Conservation (phyloP, 2,329 filamentous ascomycete species). For the Fusarium beomiforme region DNA sequence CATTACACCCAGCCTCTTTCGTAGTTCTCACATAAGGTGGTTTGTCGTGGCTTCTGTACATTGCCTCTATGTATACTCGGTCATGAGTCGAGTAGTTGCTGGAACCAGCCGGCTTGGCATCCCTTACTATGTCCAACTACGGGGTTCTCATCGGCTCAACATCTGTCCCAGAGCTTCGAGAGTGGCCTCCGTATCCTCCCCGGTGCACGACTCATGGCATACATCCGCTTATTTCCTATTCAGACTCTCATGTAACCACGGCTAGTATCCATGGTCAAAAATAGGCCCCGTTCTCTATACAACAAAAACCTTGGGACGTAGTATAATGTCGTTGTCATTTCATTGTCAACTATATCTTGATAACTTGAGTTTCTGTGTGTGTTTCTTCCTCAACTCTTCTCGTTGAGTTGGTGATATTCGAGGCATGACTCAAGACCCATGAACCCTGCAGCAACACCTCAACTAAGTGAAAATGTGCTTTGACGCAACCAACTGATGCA, state of each 20-base stretch:
- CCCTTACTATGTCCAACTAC: conserved; percentile 14
- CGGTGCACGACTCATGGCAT: conserved; percentile 25
- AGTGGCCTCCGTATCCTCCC: conserved; percentile 11
- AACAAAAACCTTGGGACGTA: neutral
- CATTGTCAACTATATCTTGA: neutral
- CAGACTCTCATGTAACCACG: neutral
- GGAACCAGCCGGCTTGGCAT: conserved; percentile 25
- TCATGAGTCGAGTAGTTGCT: conserved; percentile 29
- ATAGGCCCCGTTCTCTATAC: neutral
- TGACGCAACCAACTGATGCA: neutral
- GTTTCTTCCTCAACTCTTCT: neutral
- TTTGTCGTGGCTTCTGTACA: conserved; percentile 24
- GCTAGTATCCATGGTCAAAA: neutral
- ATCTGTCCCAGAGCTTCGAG: conserved; percentile 8
- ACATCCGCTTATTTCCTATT: conserved; percentile 13
- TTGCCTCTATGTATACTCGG: neutral
- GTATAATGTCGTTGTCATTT: neutral
- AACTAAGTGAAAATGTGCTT: conserved; percentile 8
- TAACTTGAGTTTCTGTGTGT: neutral
- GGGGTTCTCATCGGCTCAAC: neutral
- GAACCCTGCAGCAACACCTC: neutral
- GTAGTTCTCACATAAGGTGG: conserved; percentile 10
- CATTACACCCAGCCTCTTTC: neutral
- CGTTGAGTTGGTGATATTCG: neutral
- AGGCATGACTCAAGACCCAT: conserved; percentile 22